phyloP scores from a whole-genome alignment of 2,329 filamentous ascomycete species.

The Sporothrix globosa region DNA sequence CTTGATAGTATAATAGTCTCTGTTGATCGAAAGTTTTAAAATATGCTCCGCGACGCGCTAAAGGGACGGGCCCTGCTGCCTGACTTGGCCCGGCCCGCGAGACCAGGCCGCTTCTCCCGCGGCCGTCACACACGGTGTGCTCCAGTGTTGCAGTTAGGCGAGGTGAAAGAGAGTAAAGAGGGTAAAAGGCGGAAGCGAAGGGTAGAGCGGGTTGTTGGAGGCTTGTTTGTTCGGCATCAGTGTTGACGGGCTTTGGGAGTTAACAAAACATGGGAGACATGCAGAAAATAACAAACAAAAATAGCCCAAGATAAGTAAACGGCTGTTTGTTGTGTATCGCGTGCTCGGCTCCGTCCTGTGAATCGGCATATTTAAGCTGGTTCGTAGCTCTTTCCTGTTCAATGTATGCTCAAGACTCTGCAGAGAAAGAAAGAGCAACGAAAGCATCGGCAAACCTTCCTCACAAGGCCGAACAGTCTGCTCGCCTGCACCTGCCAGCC shows the following conservation, averaged over 20 bases:
- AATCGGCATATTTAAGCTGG: background rate
- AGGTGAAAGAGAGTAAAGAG: background rate
- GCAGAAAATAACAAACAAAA: background rate
- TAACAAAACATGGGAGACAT: background rate
- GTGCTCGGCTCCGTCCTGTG: background rate
- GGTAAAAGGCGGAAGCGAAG: background rate
- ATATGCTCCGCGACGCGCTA: background rate
- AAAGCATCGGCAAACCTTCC: background rate
- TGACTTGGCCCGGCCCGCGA: slow-evolving; percentile 7
- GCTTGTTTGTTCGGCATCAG: background rate
- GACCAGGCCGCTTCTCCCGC: background rate
- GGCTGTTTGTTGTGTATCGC: background rate
- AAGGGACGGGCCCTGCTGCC: background rate
- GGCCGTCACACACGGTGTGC: slow-evolving; percentile 17
- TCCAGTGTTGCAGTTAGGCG: background rate
- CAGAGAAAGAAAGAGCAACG: background rate
- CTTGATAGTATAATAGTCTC: background rate
- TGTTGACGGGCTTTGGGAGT: no score
- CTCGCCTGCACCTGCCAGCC: background rate
- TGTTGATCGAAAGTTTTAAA: background rate
- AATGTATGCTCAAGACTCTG: no score
- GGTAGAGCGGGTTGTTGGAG: background rate
- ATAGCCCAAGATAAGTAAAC: background rate
- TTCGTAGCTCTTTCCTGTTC: background rate
- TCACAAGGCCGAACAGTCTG: background rate